Percentiles rank a stretch among this genome's conserved stretches.
Evolutionary conservation across 2,329 filamentous ascomycete genomes (phyloP).

Genomic region (Nannizzia gypsea): DNA sequence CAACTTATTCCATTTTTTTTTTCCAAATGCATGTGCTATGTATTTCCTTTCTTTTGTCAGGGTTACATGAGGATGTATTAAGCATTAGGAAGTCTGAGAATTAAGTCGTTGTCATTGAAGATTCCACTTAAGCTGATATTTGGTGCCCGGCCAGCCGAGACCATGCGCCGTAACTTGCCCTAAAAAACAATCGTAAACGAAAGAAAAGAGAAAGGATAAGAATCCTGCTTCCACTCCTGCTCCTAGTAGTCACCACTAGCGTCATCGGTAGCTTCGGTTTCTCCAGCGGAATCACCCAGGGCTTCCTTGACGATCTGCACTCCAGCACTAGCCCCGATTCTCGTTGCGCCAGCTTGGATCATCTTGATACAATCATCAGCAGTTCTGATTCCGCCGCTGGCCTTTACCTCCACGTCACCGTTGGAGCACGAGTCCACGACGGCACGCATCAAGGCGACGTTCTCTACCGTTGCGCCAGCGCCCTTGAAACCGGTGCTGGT

Average conservation of each 20-base stretch:
- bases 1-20: not conserved
- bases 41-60: not conserved
- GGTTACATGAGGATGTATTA: not conserved
- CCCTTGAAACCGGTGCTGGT: conserved; percentile 50
- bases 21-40: not conserved
- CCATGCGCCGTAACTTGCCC: not conserved
- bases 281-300: conserved; percentile 15
- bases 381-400: conserved; percentile 45
- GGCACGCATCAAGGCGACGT: conserved; percentile 45
- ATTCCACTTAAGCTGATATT: not conserved
- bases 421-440: conserved; percentile 35
- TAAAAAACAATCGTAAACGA: not conserved
- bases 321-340: conserved; percentile 46
- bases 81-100: not conserved
- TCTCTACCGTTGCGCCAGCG: conserved; percentile 40
- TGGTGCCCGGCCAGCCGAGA: not conserved
- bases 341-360: conserved; percentile 45
- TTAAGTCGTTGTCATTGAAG: not conserved
- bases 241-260: conserved; percentile 5
- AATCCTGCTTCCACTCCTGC: not conserved
- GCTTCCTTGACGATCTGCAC: conserved; percentile 43
- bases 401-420: conserved; percentile 41
- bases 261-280: not conserved
- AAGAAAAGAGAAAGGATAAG: not conserved
- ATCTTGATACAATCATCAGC: conserved; percentile 42